Base-by-base conservation (phyloP, 192 early-diverging fungal species). In the Linnemannia exigua region DNA sequence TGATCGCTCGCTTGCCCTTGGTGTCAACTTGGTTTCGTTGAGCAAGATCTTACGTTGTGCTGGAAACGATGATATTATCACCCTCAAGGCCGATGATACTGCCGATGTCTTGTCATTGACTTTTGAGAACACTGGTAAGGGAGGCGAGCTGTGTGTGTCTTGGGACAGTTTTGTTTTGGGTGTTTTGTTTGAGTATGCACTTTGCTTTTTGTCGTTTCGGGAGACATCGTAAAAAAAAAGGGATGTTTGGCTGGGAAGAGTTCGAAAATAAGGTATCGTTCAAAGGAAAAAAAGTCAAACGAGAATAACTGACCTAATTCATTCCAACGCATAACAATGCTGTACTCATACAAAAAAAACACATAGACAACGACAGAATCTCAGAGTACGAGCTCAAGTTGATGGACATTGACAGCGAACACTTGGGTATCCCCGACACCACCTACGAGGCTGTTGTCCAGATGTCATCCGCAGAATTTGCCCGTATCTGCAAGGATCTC, bases 381-480 rank as follows among this genome's bases (percentile, higher is more conserved):
- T 94, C 93, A 67, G 97, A 99, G 88, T 99, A 96, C 88, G 96
- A 98, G 75, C 90, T 99, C 66, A 99, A 99, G 92, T 92, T 99
- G 52, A 99, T 99, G 97, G 97, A 98, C 87, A 98, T 99, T 87
- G 98, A 99, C 88, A 92, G 92, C 52, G 98, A 99, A 75, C 95
- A 98, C 86, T 91, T 99, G 68, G 96, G 96, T 79, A 98, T 99
- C 73, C 98, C 98, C 61, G 98, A 99, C 15, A 96, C 96, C 20
- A 92, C 93, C 44, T 99, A 99, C 88, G 97, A 99, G 80, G 95
- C 95, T 16, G 94, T 93, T 38, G 94, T 99, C 17, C 91, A 90
- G 54, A 97, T 99, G 96, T 94, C 95, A 74, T 93, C 96, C 19
- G 84, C 89, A 72, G 97, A 98, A 89, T 99, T 99, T 89, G 91